phyloP scores from a whole-genome alignment of 2,329 filamentous ascomycete species.

The Monilinia vaccinii-corymbosi region DNA sequence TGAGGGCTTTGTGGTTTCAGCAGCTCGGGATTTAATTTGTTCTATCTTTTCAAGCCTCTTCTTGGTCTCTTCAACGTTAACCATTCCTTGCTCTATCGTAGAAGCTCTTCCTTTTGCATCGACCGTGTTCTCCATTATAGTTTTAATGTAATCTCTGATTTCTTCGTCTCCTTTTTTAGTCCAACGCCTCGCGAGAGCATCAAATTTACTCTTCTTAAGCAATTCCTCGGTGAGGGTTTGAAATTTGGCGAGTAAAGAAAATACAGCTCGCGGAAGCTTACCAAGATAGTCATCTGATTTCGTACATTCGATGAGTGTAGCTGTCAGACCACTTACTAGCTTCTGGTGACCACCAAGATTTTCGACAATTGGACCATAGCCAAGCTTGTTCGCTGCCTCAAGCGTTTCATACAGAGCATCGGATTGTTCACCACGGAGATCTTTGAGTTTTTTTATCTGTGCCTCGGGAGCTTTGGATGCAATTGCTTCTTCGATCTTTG shows the following conservation, averaged over 20 bases:
- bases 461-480: slow-evolving; percentile 14
- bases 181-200: slow-evolving; percentile 53
- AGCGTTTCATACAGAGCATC: slow-evolving; percentile 42
- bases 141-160: slow-evolving; percentile 50
- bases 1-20: slow-evolving; percentile 15
- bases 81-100: slow-evolving; percentile 37
- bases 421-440: slow-evolving; percentile 37
- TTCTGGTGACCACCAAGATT: slow-evolving; percentile 50
- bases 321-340: slow-evolving; percentile 45
- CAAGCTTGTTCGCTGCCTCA: slow-evolving; percentile 44
- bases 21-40: slow-evolving; percentile 18
- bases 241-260: slow-evolving; percentile 50
- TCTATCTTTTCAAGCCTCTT: slow-evolving; percentile 22
- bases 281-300: slow-evolving; percentile 44
- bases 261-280: slow-evolving; percentile 44
- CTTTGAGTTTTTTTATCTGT: slow-evolving; percentile 33
- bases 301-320: slow-evolving; percentile 45
- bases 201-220: slow-evolving; percentile 55
- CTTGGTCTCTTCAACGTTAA: slow-evolving; percentile 19
- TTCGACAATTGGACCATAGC: slow-evolving; percentile 46
- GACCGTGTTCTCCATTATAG: slow-evolving; percentile 38
- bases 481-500: slow-evolving; percentile 23
- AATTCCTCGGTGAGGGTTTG: slow-evolving; percentile 51
- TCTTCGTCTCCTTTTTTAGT: slow-evolving; percentile 55
- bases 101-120: slow-evolving; percentile 28